Evolutionary conservation across 306 rosid species (phyloP), one percentile per base, ranked within the genome.

Genomic region (Inga leiocalycina): DNA sequence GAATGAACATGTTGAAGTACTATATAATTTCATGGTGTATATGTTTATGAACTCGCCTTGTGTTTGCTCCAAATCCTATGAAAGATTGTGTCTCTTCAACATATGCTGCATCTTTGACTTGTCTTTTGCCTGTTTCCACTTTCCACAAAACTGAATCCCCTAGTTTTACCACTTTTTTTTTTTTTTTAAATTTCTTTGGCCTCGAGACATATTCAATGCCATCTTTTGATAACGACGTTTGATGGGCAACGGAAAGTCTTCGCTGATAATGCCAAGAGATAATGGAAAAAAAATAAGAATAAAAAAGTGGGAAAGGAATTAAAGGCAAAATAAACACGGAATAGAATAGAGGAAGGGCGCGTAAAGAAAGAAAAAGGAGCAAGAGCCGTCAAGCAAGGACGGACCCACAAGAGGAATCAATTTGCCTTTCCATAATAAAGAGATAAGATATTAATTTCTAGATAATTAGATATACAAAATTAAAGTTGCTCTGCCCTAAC

Each of bases 351-450:
- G 68, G 14, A 62, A 27, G 37, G 24, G 67, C 43, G 67, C 39
- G 51, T 24, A 13, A 27, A 62, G 30, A 3, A 34, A 24, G 19
- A 15, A 57, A 51, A 62, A 27, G 32, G 39, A 1, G 4, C 20
- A 59, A 71, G 7, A 71, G 75, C 78, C 83, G 83, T 83, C 86
- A 49, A 46, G 14, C 16, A 22, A 5, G 22, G 79, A 73, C 79
- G 81, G 88, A 72, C 87, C 84, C 66, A 79, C 15, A 17, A 6
- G 57, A 8, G 75, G 75, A 11, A 71, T 71, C 75, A 44, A 71
- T 64, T 64, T 22, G 17, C 56, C 9, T 82, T 16, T 34, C 7
- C 51, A 12, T 22, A 44, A 12, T 9, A 12, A 56, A 52, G 34
- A 41, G 65, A 51, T 68, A 37, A 10, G 6, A 35, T 22, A 51